Evolutionary conservation across 495 filamentous ascomycete genomes (phyloP).

Genomic region (Penicilliopsis zonata): DNA sequence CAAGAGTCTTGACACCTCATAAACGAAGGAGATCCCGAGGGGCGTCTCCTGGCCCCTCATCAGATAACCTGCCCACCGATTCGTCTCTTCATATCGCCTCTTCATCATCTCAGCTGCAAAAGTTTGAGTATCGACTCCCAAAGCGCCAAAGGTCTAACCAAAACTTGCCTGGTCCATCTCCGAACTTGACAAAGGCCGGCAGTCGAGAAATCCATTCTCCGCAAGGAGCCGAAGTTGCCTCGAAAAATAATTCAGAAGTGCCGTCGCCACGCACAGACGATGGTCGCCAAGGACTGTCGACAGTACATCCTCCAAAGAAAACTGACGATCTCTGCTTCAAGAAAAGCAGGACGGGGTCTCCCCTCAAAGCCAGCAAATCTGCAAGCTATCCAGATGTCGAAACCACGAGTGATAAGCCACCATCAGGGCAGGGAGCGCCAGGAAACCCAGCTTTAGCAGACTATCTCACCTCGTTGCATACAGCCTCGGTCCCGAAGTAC

Average conservation of each 20-base stretch:
- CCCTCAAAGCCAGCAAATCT: conserved; percentile 1
- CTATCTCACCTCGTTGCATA: conserved; percentile 26
- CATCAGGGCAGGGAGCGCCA: conserved; percentile 26
- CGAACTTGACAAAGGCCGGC: not conserved
- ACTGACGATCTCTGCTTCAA: conserved; percentile 11
- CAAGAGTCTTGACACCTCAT: too few relatives aligned
- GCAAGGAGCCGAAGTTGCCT: not conserved
- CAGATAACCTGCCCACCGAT: conserved; percentile 5
- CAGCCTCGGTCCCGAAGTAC: conserved; percentile 17
- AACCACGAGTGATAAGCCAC: conserved; percentile 21
- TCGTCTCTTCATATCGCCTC: conserved; percentile 22
- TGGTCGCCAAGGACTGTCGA: not conserved
- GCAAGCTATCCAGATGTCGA: conserved; percentile 6
- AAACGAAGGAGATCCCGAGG: too few relatives aligned
- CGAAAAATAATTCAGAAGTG: not conserved
- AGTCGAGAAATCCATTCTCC: not conserved
- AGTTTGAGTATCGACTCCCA: conserved; percentile 34
- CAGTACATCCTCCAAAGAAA: not conserved
- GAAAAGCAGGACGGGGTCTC: conserved; percentile 5
- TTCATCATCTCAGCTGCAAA: conserved; percentile 31
- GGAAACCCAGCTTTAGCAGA: conserved; percentile 15
- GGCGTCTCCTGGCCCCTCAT: too few relatives aligned
- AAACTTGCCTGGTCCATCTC: not conserved
- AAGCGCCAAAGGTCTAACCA: conserved; percentile 5
- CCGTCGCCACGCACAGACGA: too few relatives aligned